A percentile compares a stretch with the other conserved stretches of the same genome.
Conservation (phyloP, 805 yeast species). For the Zygosaccharomyces bailii region DNA sequence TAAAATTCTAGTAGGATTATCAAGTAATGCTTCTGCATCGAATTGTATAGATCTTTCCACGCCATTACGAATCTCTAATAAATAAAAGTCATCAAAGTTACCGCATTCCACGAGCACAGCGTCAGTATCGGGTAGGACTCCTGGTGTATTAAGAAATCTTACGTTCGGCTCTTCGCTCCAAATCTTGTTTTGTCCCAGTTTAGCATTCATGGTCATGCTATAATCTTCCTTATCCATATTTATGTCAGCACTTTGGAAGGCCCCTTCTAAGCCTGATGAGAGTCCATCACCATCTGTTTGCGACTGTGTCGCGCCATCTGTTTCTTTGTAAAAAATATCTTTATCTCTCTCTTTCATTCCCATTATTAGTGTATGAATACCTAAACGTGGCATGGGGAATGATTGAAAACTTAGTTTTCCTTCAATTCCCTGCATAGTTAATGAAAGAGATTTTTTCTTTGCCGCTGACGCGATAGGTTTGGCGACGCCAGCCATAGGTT, state of each 20-base stretch:
- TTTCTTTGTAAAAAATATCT: conserved; percentile 26
- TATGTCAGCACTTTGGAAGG: conserved; percentile 13
- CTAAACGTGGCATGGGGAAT: conserved; percentile 57
- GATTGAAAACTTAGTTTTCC: conserved; percentile 42
- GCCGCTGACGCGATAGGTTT: conserved; percentile 10
- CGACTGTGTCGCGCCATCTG: conserved; percentile 11
- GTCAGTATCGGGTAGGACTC: conserved; percentile 31
- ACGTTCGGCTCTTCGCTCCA: conserved; percentile 33
- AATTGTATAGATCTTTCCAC: conserved; percentile 37
- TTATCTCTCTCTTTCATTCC: conserved; percentile 46
- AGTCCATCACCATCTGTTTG: conserved; percentile 11
- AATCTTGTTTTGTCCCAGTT: conserved; percentile 25
- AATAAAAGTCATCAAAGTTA: conserved; percentile 30
- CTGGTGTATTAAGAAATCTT: conserved; percentile 29
- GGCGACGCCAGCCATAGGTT: background rate
- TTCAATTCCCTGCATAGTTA: conserved; percentile 13
- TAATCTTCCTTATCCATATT: conserved; percentile 38
- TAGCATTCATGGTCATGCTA: conserved; percentile 34
- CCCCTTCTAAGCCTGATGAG: conserved; percentile 19
- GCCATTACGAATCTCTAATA: conserved; percentile 35
- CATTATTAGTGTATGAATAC: conserved; percentile 61
- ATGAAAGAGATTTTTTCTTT: conserved; percentile 12
- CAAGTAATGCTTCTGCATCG: conserved; percentile 34
- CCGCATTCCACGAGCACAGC: conserved; percentile 34
- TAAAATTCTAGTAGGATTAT: conserved; percentile 39